Base-by-base conservation (phyloP, 2,329 filamentous ascomycete genomes). In the Botrytis aclada region DNA sequence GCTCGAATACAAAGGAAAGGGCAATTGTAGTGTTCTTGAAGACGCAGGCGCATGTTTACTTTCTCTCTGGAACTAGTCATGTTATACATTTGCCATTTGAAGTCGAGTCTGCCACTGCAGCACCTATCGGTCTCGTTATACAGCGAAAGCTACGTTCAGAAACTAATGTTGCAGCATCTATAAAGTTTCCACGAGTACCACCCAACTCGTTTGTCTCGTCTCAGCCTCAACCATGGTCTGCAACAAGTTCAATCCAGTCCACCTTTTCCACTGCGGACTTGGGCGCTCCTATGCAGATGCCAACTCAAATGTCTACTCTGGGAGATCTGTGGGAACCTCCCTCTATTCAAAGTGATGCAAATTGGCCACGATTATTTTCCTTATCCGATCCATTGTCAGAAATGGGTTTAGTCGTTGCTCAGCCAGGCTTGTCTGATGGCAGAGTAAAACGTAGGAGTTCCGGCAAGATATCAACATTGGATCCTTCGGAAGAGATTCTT, bases 21-120 rank as follows among this genome's bases (percentile, higher is more conserved):
- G 94, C 95, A 7, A 84, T 99, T 74, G 93, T 98, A 12, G 92
- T 99, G 67, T 92, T 98, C 77, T 88, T 99, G 76, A 95, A 93
- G 82, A 95, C 93, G 0, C 95, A 98, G 80, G 94, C 93, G 34
- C 95, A 98, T 80, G 89, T 99, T 76, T 97, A 95, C 85, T 98
- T 97, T 81, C 87, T 98, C 54, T 89, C 92, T 2, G 95, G 95
- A 32, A 91, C 93, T 47, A 96, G 89, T 80, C 93, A 99, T 86
- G 89, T 97, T 73, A 87, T 98, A 65, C 94, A 97, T 81, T 89
- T 99, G 80, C 95, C 95, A 2, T 99, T 99, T 80, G 95, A 98
- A 83, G 92, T 98, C 60, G 94, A 97, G 80, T 89, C 89, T 70
- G 94, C 93, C 43, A 93, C 95, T 81, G 90, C 95, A 51, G 93